Base-by-base conservation (phyloP, 2,329 filamentous ascomycete species). In the Hypomyces rosellus region DNA sequence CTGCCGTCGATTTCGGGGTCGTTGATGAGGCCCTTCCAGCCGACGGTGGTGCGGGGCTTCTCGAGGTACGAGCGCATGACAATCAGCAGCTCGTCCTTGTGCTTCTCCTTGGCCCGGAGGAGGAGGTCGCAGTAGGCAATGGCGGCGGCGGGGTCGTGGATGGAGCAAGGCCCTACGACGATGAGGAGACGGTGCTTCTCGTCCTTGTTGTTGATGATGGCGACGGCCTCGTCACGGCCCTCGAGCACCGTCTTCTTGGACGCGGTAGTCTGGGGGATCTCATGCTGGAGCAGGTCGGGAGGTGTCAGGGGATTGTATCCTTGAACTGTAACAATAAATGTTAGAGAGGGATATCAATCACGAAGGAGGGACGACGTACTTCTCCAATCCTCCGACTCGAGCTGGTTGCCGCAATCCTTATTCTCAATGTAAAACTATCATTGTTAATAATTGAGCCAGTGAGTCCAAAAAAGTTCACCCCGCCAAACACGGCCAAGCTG, bases 1-100 rank as follows among this genome's bases (percentile, higher is more conserved):
- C 87, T 93, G 69, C 96, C 92, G 71, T 97, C 91, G 65, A 99
- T 95, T 65, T 97, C 92, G 2, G 93, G 93, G 71, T 99, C 93
- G 69, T 99, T 97, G 75, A 99, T 95, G 61, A 99, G 76, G 45
- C 93, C 93, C 76, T 99, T 99, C 93, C 93, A 99, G 60, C 93
- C 93, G 25, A 99, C 89, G 0, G 93, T 99, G 25, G 93, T 99
- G 57, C 93, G 85, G 18, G 93, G 93, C 79, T 99, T 99, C 79
- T 99, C 93, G 54, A 99, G 83, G 80, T 99, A 99, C 57, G 89
- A 88, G 61, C 93, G 88, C 93, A 99, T 99, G 55, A 99, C 86
- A 60, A 99, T 93, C 61, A 95, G 78, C 36, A 99, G 80, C 65
- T 97, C 89, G 63, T 91, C 81, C 67, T 87, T 80, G 75, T 96